Evolutionary conservation across 768 basidiomycete species (phyloP).

Genomic region (Lepiota venenata): DNA sequence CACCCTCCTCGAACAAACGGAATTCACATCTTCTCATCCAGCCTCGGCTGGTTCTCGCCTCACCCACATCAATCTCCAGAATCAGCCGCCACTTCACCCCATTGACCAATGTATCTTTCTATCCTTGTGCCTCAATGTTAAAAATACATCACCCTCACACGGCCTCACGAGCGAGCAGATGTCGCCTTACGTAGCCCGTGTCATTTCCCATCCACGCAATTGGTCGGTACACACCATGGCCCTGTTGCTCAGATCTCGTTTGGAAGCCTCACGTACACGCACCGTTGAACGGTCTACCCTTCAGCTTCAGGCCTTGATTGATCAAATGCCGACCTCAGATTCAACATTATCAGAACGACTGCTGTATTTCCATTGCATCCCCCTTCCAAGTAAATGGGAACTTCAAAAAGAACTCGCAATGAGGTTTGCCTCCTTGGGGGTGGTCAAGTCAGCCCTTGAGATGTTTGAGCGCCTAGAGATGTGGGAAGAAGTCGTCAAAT

Average conservation of each 20-base stretch:
- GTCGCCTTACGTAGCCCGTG: conserved; percentile 86
- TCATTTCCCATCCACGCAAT: conserved; percentile 85
- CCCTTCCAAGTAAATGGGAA: conserved; percentile 89
- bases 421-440: conserved; percentile 82
- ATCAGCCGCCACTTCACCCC: conserved; percentile 86
- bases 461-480: conserved; percentile 94
- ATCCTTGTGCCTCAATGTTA: conserved; percentile 84
- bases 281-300: conserved; percentile 92
- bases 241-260: conserved; percentile 86
- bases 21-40: conserved; percentile 76
- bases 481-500: conserved; percentile 97
- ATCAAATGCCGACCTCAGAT: conserved; percentile 93
- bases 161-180: conserved; percentile 93
- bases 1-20: conserved; percentile 90
- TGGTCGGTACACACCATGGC: conserved; percentile 99
- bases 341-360: conserved; percentile 73
- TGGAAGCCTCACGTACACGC: conserved; percentile 84
- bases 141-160: conserved; percentile 85
- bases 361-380: conserved; percentile 74
- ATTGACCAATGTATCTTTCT: conserved; percentile 93
- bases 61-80: conserved; percentile 72
- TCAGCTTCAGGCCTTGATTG: conserved; percentile 92
- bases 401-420: conserved; percentile 88
- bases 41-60: conserved; percentile 46
- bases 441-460: conserved; percentile 85